These are phyloP conservation scores for Mycena sp. DNA, from an alignment of 1,284 basidiomycete species.

Conservation along the genomic window DNA sequence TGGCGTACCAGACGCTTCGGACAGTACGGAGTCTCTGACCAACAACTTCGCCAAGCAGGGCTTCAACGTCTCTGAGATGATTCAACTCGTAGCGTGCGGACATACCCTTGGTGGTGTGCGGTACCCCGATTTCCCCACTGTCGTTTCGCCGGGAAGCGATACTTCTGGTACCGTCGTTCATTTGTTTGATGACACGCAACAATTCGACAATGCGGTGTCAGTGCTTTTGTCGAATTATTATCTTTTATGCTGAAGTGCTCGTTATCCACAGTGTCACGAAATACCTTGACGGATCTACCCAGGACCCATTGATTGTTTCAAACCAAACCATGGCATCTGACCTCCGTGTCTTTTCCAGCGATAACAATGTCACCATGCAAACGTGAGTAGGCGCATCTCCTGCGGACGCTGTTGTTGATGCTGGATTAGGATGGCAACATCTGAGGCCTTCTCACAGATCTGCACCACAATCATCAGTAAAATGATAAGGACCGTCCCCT, in stretches of 20 bases:
- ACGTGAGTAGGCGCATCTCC: background rate
- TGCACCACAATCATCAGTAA: slow-evolving; percentile 25
- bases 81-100: slow-evolving; percentile 53
- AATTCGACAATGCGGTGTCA: slow-evolving; percentile 49
- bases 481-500: slow-evolving; percentile 30
- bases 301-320: slow-evolving; percentile 46
- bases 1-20: slow-evolving; percentile 47
- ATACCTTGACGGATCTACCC: slow-evolving; percentile 48
- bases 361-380: slow-evolving; percentile 49
- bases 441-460: slow-evolving; percentile 21
- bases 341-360: slow-evolving; percentile 46
- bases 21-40: slow-evolving; percentile 42
- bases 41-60: slow-evolving; percentile 49
- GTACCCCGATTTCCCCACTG: slow-evolving; percentile 46
- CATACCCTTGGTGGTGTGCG: slow-evolving; percentile 51
- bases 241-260: background rate
- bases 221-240: background rate
- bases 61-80: slow-evolving; percentile 51
- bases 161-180: slow-evolving; percentile 5
- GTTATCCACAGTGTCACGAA: slow-evolving; percentile 41
- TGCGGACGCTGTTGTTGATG: background rate
- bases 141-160: background rate
- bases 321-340: slow-evolving; percentile 50
- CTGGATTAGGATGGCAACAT: slow-evolving; percentile 12
- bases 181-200: slow-evolving; percentile 26